Percentiles rank a stretch among this genome's conserved stretches.
These are phyloP conservation scores for Saitozyma sp. DNA, from an alignment of 768 basidiomycete species.

Conservation along the genomic window DNA sequence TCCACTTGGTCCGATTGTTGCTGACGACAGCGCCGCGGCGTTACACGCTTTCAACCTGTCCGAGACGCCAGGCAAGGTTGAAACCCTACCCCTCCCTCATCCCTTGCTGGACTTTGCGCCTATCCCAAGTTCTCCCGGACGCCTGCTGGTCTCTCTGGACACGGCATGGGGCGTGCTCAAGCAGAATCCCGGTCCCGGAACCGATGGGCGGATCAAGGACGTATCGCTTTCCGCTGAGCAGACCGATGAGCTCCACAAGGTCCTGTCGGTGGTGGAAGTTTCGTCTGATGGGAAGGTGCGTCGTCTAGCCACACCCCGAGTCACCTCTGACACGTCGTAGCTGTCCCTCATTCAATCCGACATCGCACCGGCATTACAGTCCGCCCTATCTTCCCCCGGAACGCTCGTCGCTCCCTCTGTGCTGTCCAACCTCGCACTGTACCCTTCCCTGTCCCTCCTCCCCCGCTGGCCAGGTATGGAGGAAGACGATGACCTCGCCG, in stretches of 20 bases:
- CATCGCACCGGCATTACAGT: too few relatives aligned
- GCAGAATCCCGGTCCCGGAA: constrained; percentile 22
- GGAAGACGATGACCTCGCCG: constrained; percentile 44
- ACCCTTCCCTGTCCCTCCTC: constrained; percentile 37
- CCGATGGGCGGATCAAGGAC: constrained; percentile 5
- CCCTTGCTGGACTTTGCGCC: constrained; percentile 40
- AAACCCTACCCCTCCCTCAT: constrained; percentile 29
- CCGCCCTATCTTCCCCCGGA: background rate
- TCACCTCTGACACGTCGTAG: too few relatives aligned
- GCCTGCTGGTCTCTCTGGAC: constrained; percentile 40
- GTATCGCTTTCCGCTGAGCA: constrained; percentile 13
- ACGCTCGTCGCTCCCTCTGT: background rate
- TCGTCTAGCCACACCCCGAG: background rate
- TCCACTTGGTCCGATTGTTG: background rate
- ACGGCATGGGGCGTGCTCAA: constrained; percentile 45
- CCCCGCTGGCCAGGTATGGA: constrained; percentile 49
- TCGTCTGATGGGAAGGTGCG: constrained; percentile 19
- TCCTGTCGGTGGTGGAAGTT: constrained; percentile 19
- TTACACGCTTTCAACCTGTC: constrained; percentile 42
- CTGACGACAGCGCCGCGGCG: constrained; percentile 32
- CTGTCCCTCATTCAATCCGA: too few relatives aligned
- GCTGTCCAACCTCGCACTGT: constrained; percentile 31
- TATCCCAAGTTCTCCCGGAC: constrained; percentile 16
- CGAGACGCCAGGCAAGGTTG: constrained; percentile 20
- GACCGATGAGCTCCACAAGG: constrained; percentile 7